Conservation (phyloP, 345 rosid genomes). For the Lagerstroemia speciosa region DNA sequence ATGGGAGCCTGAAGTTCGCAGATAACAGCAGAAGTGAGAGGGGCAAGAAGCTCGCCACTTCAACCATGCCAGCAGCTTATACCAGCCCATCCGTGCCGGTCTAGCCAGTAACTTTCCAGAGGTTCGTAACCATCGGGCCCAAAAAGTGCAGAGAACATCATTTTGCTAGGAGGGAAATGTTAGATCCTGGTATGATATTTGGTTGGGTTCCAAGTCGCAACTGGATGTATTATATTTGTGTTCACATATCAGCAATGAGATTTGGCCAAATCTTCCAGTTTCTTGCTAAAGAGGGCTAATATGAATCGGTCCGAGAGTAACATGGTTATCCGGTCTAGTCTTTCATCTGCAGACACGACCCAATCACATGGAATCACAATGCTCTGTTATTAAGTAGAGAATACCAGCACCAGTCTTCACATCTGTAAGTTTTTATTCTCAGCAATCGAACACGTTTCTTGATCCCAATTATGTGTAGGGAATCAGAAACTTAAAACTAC, state of each 20-base stretch:
- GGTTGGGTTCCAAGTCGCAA: too few species aligned
- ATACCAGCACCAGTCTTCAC: not conserved
- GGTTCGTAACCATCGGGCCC: not conserved
- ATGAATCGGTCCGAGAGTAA: too few species aligned
- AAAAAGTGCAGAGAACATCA: not conserved
- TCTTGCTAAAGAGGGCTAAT: too few species aligned
- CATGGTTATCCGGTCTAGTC: too few species aligned
- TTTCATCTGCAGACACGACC: too few species aligned
- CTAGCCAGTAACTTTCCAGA: conserved; percentile 1
- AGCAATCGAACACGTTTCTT: not conserved
- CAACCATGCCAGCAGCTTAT: conserved; percentile 11
- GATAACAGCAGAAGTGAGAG: conserved; percentile 65
- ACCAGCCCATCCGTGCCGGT: conserved; percentile 14
- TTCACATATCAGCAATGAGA: too few species aligned
- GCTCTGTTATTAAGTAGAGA: not conserved
- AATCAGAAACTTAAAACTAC: not conserved
- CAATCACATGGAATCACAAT: not conserved
- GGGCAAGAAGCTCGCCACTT: conserved; percentile 22
- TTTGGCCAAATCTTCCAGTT: too few species aligned
- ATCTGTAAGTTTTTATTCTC: not conserved
- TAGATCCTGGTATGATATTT: too few species aligned
- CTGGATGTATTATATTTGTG: too few species aligned
- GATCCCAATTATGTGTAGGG: not conserved
- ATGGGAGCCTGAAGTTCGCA: conserved; percentile 58
- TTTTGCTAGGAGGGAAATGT: too few species aligned